A percentile compares a stretch with the other conserved stretches of the same genome.
These are phyloP conservation scores for Geotrichum macrosporum DNA, from an alignment of 1,139 yeast species.

Conservation along the genomic window DNA sequence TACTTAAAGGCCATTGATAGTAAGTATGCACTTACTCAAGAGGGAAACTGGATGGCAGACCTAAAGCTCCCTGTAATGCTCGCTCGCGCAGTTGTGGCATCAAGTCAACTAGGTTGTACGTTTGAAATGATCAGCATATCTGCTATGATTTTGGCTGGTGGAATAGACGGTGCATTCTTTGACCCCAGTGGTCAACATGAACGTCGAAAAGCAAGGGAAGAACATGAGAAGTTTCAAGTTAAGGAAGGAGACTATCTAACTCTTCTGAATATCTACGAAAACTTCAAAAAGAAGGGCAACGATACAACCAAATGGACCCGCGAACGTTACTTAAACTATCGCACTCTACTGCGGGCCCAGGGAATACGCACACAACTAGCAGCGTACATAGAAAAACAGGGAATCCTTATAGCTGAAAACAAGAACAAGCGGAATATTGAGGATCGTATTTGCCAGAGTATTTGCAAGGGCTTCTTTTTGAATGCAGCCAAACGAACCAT, in stretches of 20 bases:
- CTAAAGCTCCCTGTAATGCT: conserved; percentile 30
- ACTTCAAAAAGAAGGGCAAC: conserved; percentile 42
- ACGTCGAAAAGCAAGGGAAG: conserved; percentile 55
- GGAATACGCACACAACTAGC: conserved; percentile 21
- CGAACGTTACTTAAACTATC: conserved; percentile 66
- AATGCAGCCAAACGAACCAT: conserved; percentile 23
- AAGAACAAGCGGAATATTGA: conserved; percentile 9
- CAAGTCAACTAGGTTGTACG: conserved; percentile 47
- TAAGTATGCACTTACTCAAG: conserved; percentile 70
- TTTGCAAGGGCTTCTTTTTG: conserved; percentile 24
- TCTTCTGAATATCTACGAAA: conserved; percentile 70
- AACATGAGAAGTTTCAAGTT: conserved; percentile 59
- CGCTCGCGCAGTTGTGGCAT: conserved; percentile 24
- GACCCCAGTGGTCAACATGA: conserved; percentile 72
- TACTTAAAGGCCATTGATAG: conserved; percentile 73
- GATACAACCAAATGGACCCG: conserved; percentile 65
- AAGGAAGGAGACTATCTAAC: conserved; percentile 90
- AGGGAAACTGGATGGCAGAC: conserved; percentile 72
- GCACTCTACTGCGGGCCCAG: conserved; percentile 62
- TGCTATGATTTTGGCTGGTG: conserved; percentile 68
- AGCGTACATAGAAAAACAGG: conserved; percentile 13
- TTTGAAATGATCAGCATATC: conserved; percentile 76
- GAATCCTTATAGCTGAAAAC: conserved; percentile 6
- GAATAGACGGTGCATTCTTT: conserved; percentile 69
- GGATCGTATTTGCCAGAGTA: conserved; percentile 21